Evolutionary conservation across 148 eudicot species (phyloP), one percentile per base, ranked within the genome.

Genomic region (Agrostemma githago): DNA sequence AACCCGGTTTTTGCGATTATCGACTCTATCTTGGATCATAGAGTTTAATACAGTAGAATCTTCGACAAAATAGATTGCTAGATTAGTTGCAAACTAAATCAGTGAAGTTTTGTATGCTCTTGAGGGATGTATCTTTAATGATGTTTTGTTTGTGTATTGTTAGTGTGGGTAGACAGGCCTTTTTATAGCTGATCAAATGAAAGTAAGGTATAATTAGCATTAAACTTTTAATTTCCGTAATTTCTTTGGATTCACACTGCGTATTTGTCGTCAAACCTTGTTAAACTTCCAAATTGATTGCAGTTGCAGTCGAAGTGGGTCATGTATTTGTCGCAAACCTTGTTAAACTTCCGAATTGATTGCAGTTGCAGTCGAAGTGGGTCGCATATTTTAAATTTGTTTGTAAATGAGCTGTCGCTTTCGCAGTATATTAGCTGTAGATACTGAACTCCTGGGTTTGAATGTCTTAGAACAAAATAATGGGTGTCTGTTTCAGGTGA

Each of bases 401-500:
- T 8, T 19, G 34, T 6, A 59, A 59, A n/a, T 19, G 62, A 19
- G 62, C 34, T 59, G 20, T 59, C 21, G 34, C 19, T 19, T 17
- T 60, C 34, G 34, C 34, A 26, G 34, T 19, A 20, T 51, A 51
- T 1, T 51, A 10, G 56, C 64, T 62, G 8, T 21, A 12, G 41
- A 26, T 26, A 7, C 15, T 51, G 70, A n/a, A 66, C 8, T 40
- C 16, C 34, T 26, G 34, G 1, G 1, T 26, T 26, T 26, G 34
- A 42, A 40, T 7, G 41, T 16, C 41, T 6, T 6, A 6, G 42
- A 15, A 6, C 6, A 5, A 40, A 66, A 41, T 26, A 66, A 2
- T 0, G 41, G 43, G 46, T 74, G 58, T 37, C 43, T 70, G 51
- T 74, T 57, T 59, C 85, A 86, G 89, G 77, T 83, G 70, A 48